Percentiles rank a stretch among this genome's conserved stretches.
These are phyloP conservation scores for Raphidocelis subcapitata DNA, from an alignment of 139 green algal genomes.

Conservation along the genomic window DNA sequence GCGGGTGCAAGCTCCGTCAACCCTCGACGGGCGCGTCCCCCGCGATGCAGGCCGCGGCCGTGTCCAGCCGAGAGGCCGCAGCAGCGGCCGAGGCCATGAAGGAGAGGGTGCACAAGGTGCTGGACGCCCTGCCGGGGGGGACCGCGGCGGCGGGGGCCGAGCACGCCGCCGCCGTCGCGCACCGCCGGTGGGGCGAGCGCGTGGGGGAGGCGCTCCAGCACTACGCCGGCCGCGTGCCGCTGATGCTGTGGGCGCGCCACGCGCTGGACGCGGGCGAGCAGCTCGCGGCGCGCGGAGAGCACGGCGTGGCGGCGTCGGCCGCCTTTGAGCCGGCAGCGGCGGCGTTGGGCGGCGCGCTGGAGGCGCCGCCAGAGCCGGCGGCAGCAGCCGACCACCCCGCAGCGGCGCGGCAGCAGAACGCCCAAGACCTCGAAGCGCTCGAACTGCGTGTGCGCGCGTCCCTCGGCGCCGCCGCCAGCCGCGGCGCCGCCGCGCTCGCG, in stretches of 20 bases:
- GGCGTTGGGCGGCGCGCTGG: too few relatives aligned
- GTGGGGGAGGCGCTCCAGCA: slow-evolving; percentile 41
- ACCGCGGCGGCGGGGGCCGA: background rate
- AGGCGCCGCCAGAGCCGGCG: background rate
- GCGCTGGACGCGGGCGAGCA: slow-evolving; percentile 37
- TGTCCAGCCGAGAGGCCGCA: too few relatives aligned
- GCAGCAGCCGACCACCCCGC: too few relatives aligned
- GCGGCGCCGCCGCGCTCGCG: slow-evolving; percentile 29
- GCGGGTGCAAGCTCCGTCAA: too few relatives aligned
- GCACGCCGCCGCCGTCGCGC: slow-evolving; percentile 45
- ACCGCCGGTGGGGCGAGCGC: slow-evolving; percentile 33
- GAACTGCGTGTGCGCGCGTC: slow-evolving; percentile 42
- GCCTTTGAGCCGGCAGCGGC: slow-evolving; percentile 35
- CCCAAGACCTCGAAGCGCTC: slow-evolving; percentile 23
- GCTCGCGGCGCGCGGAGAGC: slow-evolving; percentile 27
- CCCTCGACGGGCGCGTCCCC: too few relatives aligned
- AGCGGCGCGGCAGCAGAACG: background rate
- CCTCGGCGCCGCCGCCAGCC: slow-evolving; percentile 34
- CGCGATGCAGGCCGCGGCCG: too few relatives aligned
- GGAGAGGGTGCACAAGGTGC: too few relatives aligned
- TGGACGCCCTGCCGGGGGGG: slow-evolving; percentile 21
- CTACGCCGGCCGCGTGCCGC: slow-evolving; percentile 42
- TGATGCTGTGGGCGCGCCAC: slow-evolving; percentile 36
- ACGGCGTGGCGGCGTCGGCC: slow-evolving; percentile 35
- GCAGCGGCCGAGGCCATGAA: too few relatives aligned